Conservation (phyloP, 768 basidiomycete genomes). For the Favolaschia claudopus region DNA sequence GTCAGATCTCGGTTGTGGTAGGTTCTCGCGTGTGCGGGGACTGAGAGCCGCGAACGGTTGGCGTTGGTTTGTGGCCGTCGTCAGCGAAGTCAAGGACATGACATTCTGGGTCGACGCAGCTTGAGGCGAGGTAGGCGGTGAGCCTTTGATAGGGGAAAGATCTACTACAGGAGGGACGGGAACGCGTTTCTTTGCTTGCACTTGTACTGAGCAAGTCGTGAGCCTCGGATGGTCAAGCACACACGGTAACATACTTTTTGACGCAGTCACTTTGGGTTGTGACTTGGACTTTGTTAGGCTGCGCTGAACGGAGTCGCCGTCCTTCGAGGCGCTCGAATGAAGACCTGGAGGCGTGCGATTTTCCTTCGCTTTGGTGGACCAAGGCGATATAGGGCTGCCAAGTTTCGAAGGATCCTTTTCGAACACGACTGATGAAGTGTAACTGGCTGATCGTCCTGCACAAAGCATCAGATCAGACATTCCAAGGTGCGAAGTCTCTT, state of each 20-base stretch:
- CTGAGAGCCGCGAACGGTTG: constrained; percentile 41
- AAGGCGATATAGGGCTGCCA: constrained; percentile 39
- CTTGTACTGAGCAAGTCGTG: constrained; percentile 25
- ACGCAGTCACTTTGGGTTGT: constrained; percentile 49
- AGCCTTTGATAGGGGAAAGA: constrained; percentile 62
- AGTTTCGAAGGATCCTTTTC: constrained; percentile 57
- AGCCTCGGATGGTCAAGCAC: background rate
- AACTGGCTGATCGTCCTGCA: constrained; percentile 57
- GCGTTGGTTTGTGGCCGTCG: constrained; percentile 33
- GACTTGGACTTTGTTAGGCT: constrained; percentile 49
- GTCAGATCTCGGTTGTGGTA: constrained; percentile 29
- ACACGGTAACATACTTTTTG: constrained; percentile 42
- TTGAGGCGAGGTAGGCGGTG: constrained; percentile 52
- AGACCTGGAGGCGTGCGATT: constrained; percentile 46
- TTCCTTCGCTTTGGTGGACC: constrained; percentile 39
- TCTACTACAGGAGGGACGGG: constrained; percentile 43
- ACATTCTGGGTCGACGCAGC: constrained; percentile 48
- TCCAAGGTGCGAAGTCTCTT: constrained; percentile 20
- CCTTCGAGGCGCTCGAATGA: constrained; percentile 21
- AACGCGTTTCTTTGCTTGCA: constrained; percentile 47
- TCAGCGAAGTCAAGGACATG: constrained; percentile 35
- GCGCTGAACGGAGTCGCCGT: constrained; percentile 26
- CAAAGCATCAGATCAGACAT: constrained; percentile 2
- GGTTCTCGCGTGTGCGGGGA: constrained; percentile 33
- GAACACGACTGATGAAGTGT: constrained; percentile 54